These are phyloP conservation scores for Aspergillus ruber DNA, from an alignment of 2,329 filamentous ascomycete genomes.

Conservation along the genomic window DNA sequence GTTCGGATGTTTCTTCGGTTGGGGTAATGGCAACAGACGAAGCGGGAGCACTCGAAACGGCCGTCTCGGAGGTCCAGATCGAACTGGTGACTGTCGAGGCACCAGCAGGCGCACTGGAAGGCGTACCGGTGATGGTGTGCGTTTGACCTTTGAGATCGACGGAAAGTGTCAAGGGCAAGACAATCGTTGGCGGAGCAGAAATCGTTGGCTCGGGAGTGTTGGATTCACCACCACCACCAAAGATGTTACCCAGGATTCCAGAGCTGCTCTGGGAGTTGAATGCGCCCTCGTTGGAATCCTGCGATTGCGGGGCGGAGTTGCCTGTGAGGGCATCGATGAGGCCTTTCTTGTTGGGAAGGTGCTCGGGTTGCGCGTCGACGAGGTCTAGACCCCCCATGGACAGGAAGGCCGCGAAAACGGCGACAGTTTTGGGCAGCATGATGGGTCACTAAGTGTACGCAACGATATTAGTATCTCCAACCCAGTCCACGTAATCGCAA, in stretches of 20 bases:
- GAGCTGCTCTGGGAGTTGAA: not conserved
- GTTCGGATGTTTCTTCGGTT: not conserved
- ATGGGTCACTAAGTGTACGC: constrained; percentile 5
- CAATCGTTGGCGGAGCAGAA: constrained; percentile 8
- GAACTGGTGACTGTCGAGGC: constrained; percentile 10
- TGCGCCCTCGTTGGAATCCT: not conserved
- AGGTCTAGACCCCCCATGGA: constrained; percentile 28
- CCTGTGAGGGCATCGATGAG: constrained; percentile 4
- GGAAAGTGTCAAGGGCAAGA: constrained; percentile 16
- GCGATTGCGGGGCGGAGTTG: not conserved
- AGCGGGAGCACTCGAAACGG: not conserved
- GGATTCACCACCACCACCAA: not conserved
- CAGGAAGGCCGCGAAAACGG: constrained; percentile 26
- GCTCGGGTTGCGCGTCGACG: constrained; percentile 15
- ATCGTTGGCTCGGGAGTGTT: constrained; percentile 2
- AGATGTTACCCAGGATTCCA: not conserved
- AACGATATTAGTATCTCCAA: not conserved
- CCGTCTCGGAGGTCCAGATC: constrained; percentile 1
- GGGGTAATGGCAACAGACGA: not conserved
- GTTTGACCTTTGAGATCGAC: constrained; percentile 18
- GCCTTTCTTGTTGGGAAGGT: constrained; percentile 21
- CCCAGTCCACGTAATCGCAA: not conserved
- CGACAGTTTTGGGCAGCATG: constrained; percentile 25
- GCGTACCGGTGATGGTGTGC: constrained; percentile 14
- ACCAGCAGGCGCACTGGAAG: constrained; percentile 1